Conservation (phyloP, 2,329 filamentous ascomycete species). For the Rasamsonia emersonii region DNA sequence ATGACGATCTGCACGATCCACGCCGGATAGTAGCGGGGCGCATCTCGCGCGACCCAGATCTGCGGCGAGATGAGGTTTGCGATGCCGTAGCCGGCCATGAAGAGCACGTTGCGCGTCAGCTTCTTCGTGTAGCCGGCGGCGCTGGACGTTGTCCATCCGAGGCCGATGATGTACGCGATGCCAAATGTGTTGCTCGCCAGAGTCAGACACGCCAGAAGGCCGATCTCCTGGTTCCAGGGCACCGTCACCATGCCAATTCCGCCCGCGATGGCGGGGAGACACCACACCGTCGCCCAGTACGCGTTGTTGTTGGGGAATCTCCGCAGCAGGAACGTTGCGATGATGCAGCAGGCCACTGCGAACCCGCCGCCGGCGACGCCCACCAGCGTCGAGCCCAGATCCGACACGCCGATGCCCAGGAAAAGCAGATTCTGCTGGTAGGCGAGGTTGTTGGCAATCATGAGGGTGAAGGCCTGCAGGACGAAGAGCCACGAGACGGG, state of each 20-base stretch:
- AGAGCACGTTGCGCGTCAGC: conserved; percentile 23
- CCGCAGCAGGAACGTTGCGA: conserved; percentile 22
- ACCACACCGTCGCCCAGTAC: conserved; percentile 23
- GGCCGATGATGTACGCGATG: conserved; percentile 28
- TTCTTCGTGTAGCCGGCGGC: conserved; percentile 24
- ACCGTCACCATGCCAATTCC: conserved; percentile 24
- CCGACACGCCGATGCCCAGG: conserved; percentile 26
- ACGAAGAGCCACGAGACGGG: conserved; percentile 26
- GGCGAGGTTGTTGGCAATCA: conserved; percentile 31
- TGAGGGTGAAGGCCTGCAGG: conserved; percentile 11
- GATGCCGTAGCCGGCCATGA: conserved; percentile 15
- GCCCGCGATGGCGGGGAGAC: conserved; percentile 18
- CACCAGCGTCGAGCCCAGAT: conserved; percentile 33
- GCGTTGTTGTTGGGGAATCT: conserved; percentile 24
- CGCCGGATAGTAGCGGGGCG: conserved; percentile 24
- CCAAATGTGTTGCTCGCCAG: conserved; percentile 23
- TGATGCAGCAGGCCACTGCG: conserved; percentile 23
- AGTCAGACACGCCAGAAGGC: conserved; percentile 22
- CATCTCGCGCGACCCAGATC: conserved; percentile 19
- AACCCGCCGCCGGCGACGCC: conserved; percentile 30
- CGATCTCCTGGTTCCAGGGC: conserved; percentile 20
- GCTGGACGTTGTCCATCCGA: conserved; percentile 32
- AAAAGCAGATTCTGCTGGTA: conserved; percentile 35
- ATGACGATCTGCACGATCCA: conserved; percentile 24
- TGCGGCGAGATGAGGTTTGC: conserved; percentile 23